Conservation (phyloP, 345 rosid species). For the Euclidium syriacum region DNA sequence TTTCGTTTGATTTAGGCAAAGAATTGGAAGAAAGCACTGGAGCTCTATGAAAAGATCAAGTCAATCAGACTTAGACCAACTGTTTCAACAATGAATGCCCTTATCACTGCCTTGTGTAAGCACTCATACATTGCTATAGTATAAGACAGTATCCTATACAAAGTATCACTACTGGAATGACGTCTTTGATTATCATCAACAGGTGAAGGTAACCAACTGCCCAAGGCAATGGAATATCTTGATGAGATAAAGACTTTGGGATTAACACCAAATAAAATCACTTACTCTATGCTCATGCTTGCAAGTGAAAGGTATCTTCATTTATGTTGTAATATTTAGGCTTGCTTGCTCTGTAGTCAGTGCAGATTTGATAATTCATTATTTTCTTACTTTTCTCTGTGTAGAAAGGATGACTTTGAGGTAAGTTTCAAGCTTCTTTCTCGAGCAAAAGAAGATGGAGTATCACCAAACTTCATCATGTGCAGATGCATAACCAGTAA, state of each 20-base stretch:
- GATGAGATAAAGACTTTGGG: constrained; percentile 62
- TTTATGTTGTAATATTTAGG: constrained; percentile 4
- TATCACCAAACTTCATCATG: constrained; percentile 61
- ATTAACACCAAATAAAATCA: constrained; percentile 59
- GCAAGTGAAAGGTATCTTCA: constrained; percentile 72
- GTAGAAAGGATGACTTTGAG: constrained; percentile 80
- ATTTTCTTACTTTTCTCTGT: constrained; percentile 13
- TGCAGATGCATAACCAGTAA: constrained; percentile 77
- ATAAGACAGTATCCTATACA: background rate
- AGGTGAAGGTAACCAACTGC: constrained; percentile 90
- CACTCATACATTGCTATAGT: background rate
- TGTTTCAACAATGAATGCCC: constrained; percentile 78
- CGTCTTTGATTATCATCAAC: constrained; percentile 22
- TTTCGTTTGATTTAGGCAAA: constrained; percentile 48
- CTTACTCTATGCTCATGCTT: constrained; percentile 78
- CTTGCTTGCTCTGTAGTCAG: constrained; percentile 13
- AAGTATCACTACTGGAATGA: constrained; percentile 10
- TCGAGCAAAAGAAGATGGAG: constrained; percentile 64
- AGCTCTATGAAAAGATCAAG: constrained; percentile 69
- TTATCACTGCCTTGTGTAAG: constrained; percentile 90
- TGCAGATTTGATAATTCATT: constrained; percentile 1
- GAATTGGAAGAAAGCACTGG: constrained; percentile 84
- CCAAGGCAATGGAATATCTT: constrained; percentile 70
- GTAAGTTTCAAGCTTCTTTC: constrained; percentile 58
- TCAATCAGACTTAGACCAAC: constrained; percentile 59